Evolutionary conservation across 306 rosid species (phyloP).

Genomic region (Rosa rugosa): DNA sequence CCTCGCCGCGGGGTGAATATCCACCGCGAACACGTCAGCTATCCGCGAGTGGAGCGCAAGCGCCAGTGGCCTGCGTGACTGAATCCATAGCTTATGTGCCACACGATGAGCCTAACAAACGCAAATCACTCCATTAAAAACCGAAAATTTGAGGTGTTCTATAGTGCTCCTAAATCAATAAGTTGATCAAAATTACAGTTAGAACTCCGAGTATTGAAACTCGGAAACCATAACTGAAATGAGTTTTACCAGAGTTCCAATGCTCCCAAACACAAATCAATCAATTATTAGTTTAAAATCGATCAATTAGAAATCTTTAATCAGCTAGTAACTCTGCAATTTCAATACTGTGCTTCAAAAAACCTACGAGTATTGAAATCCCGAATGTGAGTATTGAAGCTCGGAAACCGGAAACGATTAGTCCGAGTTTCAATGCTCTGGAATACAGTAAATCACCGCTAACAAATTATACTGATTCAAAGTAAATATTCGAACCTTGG

Average conservation of each 20-base stretch:
- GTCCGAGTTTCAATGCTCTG: too few relatives aligned
- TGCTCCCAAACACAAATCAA: neutral
- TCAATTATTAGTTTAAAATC: neutral
- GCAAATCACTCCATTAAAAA: neutral
- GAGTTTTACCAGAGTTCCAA: too few relatives aligned
- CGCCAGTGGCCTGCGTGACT: constrained; percentile 76
- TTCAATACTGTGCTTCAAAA: too few relatives aligned
- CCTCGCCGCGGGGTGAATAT: constrained; percentile 89
- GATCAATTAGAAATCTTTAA: too few relatives aligned
- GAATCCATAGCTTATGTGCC: constrained; percentile 76
- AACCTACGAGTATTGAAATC: too few relatives aligned
- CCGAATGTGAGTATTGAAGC: too few relatives aligned
- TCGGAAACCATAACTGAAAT: too few relatives aligned
- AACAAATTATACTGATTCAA: neutral
- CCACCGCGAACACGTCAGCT: constrained; percentile 83
- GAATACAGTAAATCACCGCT: too few relatives aligned
- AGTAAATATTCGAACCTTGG: neutral
- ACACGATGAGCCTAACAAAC: constrained; percentile 73
- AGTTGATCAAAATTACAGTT: neutral
- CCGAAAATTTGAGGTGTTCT: neutral
- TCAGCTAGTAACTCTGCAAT: too few relatives aligned
- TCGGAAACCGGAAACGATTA: too few relatives aligned
- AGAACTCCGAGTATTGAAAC: too few relatives aligned
- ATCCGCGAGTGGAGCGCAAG: constrained; percentile 81
- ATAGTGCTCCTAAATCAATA: neutral